Evolutionary conservation across 73 alveolate species (phyloP).

Genomic region (Paraurostyla sp.): DNA sequence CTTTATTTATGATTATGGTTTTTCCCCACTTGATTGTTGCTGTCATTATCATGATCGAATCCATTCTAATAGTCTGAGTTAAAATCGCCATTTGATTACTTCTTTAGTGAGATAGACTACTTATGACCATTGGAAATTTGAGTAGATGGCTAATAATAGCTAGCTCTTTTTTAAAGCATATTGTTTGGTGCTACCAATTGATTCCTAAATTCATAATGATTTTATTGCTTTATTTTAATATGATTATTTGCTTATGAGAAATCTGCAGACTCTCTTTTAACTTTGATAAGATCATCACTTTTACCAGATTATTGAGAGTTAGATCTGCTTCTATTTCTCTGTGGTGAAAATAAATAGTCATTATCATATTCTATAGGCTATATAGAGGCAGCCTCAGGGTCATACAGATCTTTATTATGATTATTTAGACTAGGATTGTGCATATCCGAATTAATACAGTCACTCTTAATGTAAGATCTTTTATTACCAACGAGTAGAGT

Average conservation of each 20-base stretch:
- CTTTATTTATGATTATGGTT: not conserved
- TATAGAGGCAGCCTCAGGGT: not conserved
- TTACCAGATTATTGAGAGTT: not conserved
- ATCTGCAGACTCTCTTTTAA: conserved; percentile 3
- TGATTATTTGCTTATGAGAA: not conserved
- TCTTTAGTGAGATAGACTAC: not conserved
- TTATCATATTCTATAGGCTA: not conserved
- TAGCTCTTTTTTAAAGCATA: not conserved
- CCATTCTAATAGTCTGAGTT: not conserved
- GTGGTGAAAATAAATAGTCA: not conserved
- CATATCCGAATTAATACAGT: too few relatives aligned
- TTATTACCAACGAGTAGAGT: too few relatives aligned
- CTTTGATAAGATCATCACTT: conserved; percentile 4
- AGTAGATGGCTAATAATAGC: not conserved
- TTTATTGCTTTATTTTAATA: not conserved
- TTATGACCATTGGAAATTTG: not conserved
- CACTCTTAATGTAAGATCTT: too few relatives aligned
- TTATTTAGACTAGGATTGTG: too few relatives aligned
- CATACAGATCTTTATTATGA: too few relatives aligned
- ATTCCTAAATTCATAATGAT: not conserved
- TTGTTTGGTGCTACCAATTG: not conserved
- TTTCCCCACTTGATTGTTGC: not conserved
- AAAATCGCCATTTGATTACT: not conserved
- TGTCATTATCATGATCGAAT: not conserved
- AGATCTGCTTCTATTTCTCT: not conserved